Conservation (phyloP, 495 filamentous ascomycete genomes). For the Daldinia grandis region DNA sequence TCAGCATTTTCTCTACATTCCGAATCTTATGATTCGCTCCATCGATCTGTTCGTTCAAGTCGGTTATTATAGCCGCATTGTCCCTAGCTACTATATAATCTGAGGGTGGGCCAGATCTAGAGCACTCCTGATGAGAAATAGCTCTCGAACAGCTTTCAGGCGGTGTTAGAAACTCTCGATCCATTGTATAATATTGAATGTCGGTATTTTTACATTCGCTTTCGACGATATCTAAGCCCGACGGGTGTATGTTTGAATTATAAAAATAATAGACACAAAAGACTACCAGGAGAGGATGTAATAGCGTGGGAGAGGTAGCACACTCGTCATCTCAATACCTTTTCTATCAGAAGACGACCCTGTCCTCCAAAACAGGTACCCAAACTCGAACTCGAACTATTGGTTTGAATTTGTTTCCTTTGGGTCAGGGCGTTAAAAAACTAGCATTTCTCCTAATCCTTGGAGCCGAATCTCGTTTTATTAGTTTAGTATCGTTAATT, state of each 20-base stretch:
- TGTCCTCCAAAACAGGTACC: conserved; percentile 7
- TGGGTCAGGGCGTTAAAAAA: neutral
- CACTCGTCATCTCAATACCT: neutral
- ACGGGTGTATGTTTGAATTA: neutral
- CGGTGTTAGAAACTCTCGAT: conserved; percentile 1
- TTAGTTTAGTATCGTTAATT: neutral
- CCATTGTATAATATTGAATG: neutral
- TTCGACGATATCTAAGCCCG: neutral
- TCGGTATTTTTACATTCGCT: neutral
- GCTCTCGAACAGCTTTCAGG: neutral
- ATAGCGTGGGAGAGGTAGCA: neutral
- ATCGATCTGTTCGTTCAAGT: conserved; percentile 4
- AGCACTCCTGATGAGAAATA: neutral
- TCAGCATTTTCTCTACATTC: neutral
- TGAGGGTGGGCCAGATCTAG: neutral
- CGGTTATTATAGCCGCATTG: neutral
- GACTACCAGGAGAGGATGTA: neutral
- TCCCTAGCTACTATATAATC: neutral
- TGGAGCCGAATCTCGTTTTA: neutral
- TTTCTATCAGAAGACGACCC: neutral
- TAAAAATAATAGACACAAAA: neutral
- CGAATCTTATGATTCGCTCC: conserved; percentile 1
- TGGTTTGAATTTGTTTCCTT: conserved; percentile 1
- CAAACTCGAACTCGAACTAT: conserved; percentile 27
- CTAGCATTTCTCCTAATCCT: neutral